Evolutionary conservation across 1,284 basidiomycete genomes (phyloP).

Genomic region (Rhodotorula sp.): DNA sequence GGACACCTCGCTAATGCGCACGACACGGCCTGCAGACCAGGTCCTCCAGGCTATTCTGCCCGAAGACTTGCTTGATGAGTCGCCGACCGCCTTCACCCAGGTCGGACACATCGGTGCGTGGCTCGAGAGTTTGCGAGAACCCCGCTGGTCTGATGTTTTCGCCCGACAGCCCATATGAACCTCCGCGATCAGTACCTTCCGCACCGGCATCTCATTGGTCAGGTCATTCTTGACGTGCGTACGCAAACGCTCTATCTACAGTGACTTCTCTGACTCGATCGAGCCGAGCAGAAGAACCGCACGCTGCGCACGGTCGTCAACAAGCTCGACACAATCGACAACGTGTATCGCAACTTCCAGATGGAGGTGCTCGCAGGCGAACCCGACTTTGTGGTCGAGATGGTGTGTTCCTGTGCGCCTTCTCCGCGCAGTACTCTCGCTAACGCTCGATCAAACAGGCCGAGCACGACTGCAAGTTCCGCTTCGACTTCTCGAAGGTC

Average conservation of each 20-base stretch:
- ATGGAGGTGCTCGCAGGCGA: slow-evolving; percentile 97
- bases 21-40: slow-evolving; percentile 63
- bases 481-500: slow-evolving; percentile 91
- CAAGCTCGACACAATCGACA: slow-evolving; percentile 86
- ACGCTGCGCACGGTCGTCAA: slow-evolving; percentile 87
- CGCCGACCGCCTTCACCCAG: slow-evolving; percentile 82
- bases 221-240: slow-evolving; percentile 83
- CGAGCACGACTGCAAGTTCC: slow-evolving; percentile 82
- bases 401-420: slow-evolving; percentile 58
- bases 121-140: slow-evolving; percentile 51
- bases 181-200: slow-evolving; percentile 86
- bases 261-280: neutral
- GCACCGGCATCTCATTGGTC: slow-evolving; percentile 86
- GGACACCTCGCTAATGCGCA: neutral
- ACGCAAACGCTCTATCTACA: neutral
- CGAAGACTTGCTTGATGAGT: slow-evolving; percentile 68
- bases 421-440: neutral
- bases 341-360: slow-evolving; percentile 86
- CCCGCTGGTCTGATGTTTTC: neutral
- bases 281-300: slow-evolving; percentile 69
- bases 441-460: slow-evolving; percentile 55
- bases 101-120: slow-evolving; percentile 82
- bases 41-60: slow-evolving; percentile 78
- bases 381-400: slow-evolving; percentile 77
- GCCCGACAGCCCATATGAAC: slow-evolving; percentile 70